Conservation (phyloP, 371 early-diverging fungal genomes). For the Saksenaea oblongispora region DNA sequence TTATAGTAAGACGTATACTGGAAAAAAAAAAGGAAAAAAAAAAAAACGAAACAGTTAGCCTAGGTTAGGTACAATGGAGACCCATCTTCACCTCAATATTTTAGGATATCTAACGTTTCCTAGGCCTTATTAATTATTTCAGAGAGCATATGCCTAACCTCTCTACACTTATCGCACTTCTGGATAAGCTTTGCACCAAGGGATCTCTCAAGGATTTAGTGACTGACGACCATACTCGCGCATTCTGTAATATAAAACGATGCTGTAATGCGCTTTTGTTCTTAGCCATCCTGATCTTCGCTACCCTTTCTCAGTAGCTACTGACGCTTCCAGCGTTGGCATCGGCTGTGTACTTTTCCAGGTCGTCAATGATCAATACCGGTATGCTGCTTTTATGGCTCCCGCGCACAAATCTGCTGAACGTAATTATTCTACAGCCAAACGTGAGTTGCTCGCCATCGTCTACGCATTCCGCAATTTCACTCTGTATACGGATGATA, state of each 20-base stretch:
- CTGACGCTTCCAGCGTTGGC: conserved; percentile 35
- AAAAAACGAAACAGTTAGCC: too few relatives aligned
- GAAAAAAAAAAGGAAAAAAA: too few relatives aligned
- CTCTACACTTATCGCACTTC: conserved; percentile 16
- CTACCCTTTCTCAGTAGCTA: conserved; percentile 26
- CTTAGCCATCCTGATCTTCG: conserved; percentile 19
- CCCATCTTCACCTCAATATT: too few relatives aligned
- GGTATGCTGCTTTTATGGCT: conserved; percentile 14
- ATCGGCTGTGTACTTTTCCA: conserved; percentile 29
- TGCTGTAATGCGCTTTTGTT: not conserved
- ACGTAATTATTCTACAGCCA: not conserved
- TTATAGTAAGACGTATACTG: too few relatives aligned
- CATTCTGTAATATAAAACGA: too few relatives aligned
- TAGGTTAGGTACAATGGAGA: too few relatives aligned
- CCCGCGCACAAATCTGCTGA: not conserved
- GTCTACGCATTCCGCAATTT: conserved; percentile 18
- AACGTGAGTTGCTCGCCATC: not conserved
- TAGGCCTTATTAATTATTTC: conserved; percentile 29
- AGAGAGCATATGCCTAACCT: conserved; percentile 17
- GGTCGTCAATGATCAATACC: not conserved
- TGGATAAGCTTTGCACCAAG: conserved; percentile 14
- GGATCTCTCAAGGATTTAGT: not conserved
- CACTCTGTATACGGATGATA: too few relatives aligned
- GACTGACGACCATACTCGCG: too few relatives aligned
- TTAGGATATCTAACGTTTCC: conserved; percentile 15